Evolutionary conservation across 2,329 filamentous ascomycete species (phyloP).

Genomic region (Scedosporium minutisporum): DNA sequence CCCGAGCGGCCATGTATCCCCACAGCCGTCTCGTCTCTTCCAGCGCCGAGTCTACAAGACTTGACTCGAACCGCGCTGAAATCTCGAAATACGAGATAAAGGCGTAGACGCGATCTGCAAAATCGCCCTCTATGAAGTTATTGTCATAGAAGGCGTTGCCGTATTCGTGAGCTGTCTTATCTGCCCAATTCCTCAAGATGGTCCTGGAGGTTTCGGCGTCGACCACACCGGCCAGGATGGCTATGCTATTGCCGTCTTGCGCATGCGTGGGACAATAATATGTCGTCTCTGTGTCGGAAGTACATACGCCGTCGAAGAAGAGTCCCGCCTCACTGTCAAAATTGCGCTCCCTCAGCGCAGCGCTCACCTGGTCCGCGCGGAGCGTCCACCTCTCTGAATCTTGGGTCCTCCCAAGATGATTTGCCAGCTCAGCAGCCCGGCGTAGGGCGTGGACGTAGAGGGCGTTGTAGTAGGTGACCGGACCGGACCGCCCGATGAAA

Average conservation of each 20-base stretch:
- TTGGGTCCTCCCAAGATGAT: conserved; percentile 10
- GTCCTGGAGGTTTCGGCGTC: conserved; percentile 13
- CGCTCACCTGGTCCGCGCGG: conserved; percentile 23
- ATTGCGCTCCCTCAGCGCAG: conserved; percentile 25
- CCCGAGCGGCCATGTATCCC: conserved; percentile 37
- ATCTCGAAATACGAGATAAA: conserved; percentile 45
- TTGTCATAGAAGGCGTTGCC: conserved; percentile 45
- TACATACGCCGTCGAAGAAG: conserved; percentile 32
- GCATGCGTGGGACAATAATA: conserved; percentile 29
- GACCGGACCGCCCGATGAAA: conserved; percentile 35
- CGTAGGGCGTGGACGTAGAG: conserved; percentile 36
- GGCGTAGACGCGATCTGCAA: conserved; percentile 36
- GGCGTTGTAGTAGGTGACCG: conserved; percentile 43
- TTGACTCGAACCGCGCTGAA: conserved; percentile 33
- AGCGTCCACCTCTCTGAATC: conserved; percentile 30
- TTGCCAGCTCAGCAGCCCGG: conserved; percentile 32
- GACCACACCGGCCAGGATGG: conserved; percentile 27
- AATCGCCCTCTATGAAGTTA: conserved; percentile 24
- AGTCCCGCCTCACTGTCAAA: conserved; percentile 32
- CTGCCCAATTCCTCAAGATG: conserved; percentile 29
- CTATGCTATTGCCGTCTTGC: conserved; percentile 40
- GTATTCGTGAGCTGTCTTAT: conserved; percentile 25
- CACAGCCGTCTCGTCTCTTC: conserved; percentile 38
- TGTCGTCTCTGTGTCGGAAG: conserved; percentile 7
- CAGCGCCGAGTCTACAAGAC: conserved; percentile 24